phyloP scores from a whole-genome alignment of 2,329 filamentous ascomycete genomes.

The Fusarium begoniae region DNA sequence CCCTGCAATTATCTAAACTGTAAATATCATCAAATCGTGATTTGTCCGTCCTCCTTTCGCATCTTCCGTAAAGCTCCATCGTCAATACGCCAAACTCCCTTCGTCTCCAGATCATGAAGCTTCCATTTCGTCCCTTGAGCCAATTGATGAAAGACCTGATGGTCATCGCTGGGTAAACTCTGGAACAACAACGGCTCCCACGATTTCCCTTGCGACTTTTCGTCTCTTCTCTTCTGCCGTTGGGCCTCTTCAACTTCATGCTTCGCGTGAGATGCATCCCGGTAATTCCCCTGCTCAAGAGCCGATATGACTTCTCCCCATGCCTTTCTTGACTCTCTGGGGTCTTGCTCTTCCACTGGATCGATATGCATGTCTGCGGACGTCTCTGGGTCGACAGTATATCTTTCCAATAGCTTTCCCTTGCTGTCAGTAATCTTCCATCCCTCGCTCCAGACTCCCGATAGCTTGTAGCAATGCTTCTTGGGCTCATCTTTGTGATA shows the following conservation, averaged over 20 bases:
- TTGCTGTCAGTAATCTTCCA: constrained; percentile 43
- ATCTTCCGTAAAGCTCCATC: background rate
- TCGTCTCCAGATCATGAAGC: constrained; percentile 20
- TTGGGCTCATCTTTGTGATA: constrained; percentile 50
- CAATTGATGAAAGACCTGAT: constrained; percentile 15
- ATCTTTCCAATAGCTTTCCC: constrained; percentile 49
- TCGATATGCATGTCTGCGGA: constrained; percentile 17
- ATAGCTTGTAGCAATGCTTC: constrained; percentile 18
- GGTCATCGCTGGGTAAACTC: background rate
- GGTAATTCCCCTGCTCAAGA: constrained; percentile 79
- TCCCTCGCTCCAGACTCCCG: constrained; percentile 34
- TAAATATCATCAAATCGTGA: background rate
- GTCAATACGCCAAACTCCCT: constrained; percentile 32
- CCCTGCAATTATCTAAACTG: background rate
- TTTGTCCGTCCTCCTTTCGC: background rate
- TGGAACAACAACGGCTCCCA: constrained; percentile 35
- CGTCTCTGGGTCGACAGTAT: constrained; percentile 48
- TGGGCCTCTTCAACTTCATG: constrained; percentile 84
- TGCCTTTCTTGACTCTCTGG: constrained; percentile 81
- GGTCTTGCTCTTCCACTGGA: constrained; percentile 73
- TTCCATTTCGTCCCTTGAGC: constrained; percentile 14
- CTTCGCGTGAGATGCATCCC: constrained; percentile 76
- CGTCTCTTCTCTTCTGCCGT: constrained; percentile 75
- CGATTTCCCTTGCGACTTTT: constrained; percentile 58
- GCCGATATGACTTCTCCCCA: constrained; percentile 81